Evolutionary conservation across 2,329 filamentous ascomycete genomes (phyloP), one percentile per base, ranked within the genome.

Genomic region (Arthrobotrys conoides): DNA sequence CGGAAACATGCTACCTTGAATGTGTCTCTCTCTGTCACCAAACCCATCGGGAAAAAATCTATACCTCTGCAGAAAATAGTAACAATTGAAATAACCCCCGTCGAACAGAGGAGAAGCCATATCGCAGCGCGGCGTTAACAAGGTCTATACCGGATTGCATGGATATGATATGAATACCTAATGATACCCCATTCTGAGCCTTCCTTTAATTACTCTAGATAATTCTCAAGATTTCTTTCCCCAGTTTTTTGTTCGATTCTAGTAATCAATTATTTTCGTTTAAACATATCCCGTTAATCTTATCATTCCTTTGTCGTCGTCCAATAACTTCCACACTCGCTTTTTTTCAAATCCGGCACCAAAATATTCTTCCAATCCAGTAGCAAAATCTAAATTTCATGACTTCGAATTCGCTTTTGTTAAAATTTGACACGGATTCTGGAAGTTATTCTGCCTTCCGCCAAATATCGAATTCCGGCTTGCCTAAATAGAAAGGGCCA

Each of bases 131-230:
- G 70, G 61, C 51, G 70, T 67, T 66, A 72, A 68, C 22, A 36
- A 38, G 6, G 49, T 75, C 67, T 69, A 65, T 68, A 64, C 71
- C 41, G 41, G 41, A 69, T 69, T 14, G 5, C 33, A 30, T 46
- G 18, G 3, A 46, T 9, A 46, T 46, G 44, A 46, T 46, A 46
- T 46, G n/a, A 64, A 64, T 64, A 64, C 38, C 38, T 16, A 36
- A 36, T 36, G 33, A n/a, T 36, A 46, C 51, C 33, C 30, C 64
- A 68, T 75, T 75, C 64, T 75, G 41, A 33, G 55, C 53, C 53
- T 55, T 67, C 46, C 61, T 73, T 48, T 67, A 71, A 75, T 69
- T 75, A 69, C 30, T 30, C 27, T 63, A 68, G 61, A 73, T 67
- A 67, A 61, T 73, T 51, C 70, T 41, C 61, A 20, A 72, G 30